A percentile compares a stretch with the other conserved stretches of the same genome.
phyloP scores from a whole-genome alignment of 2,329 filamentous ascomycete genomes.

The Penicillium sp. region DNA sequence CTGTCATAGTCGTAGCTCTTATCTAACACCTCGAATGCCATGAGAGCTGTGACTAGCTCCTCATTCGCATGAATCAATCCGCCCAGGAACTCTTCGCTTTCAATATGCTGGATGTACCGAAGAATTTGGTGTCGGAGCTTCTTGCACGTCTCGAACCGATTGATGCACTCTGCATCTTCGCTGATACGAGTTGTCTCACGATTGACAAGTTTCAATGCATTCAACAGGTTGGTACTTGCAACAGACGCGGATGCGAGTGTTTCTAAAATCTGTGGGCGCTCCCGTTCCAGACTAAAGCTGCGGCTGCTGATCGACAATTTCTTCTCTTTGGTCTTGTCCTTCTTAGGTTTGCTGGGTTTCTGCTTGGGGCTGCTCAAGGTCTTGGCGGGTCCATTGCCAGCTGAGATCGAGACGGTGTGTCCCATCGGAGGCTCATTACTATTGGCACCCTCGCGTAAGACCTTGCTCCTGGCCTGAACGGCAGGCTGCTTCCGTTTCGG shows the following conservation, averaged over 20 bases:
- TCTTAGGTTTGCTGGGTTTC: conserved; percentile 43
- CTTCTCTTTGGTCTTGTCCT: conserved; percentile 57
- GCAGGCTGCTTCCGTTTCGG: conserved; percentile 68
- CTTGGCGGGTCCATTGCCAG: conserved; percentile 39
- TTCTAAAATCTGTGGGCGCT: conserved; percentile 82
- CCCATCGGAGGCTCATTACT: conserved; percentile 34
- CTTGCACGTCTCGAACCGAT: conserved; percentile 84
- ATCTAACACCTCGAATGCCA: conserved; percentile 92
- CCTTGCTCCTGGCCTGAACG: conserved; percentile 76
- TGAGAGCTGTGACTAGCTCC: conserved; percentile 87
- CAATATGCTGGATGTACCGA: conserved; percentile 88
- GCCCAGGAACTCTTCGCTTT: conserved; percentile 88
- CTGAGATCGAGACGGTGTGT: conserved; percentile 40
- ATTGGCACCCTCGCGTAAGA: conserved; percentile 74
- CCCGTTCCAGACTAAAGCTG: conserved; percentile 79
- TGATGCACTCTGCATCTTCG: conserved; percentile 71
- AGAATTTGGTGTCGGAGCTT: conserved; percentile 77
- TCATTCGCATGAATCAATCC: conserved; percentile 92
- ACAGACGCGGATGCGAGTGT: conserved; percentile 88
- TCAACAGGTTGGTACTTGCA: conserved; percentile 84
- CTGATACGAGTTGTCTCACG: conserved; percentile 85
- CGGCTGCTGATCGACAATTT: conserved; percentile 50
- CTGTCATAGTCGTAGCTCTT: conserved; percentile 60
- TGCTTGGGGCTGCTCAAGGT: conserved; percentile 36
- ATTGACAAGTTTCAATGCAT: conserved; percentile 85